Evolutionary conservation across 495 filamentous ascomycete species (phyloP).

Genomic region (Talaromyces liani): DNA sequence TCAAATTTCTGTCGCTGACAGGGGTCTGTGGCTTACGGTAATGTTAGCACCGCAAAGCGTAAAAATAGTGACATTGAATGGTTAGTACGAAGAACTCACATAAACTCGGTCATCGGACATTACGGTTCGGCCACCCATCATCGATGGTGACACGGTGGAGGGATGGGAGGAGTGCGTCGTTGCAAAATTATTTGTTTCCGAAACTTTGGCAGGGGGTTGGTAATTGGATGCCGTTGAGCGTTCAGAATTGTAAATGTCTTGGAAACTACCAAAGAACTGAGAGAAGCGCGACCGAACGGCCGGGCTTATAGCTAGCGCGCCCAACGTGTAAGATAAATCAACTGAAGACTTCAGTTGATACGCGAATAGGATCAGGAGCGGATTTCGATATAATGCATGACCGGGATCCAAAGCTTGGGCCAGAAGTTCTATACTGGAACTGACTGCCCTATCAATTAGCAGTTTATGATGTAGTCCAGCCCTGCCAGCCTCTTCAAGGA

Average conservation of each 20-base stretch:
- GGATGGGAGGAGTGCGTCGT: not conserved
- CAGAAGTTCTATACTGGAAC: slow-evolving; percentile 12
- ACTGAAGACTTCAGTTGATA: slow-evolving; percentile 9
- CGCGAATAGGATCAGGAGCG: slow-evolving; percentile 16
- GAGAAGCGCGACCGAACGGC: slow-evolving; percentile 2
- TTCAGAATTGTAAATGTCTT: not conserved
- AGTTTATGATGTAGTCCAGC: slow-evolving; percentile 2
- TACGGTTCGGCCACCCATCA: not conserved
- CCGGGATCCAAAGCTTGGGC: slow-evolving; percentile 14
- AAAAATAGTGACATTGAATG: not conserved
- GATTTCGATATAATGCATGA: slow-evolving; percentile 9
- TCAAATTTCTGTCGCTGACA: not conserved
- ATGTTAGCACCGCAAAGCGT: not conserved
- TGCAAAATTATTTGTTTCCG: not conserved
- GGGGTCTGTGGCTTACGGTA: slow-evolving; percentile 4
- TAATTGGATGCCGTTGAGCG: not conserved
- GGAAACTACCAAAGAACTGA: not conserved
- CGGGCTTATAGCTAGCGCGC: not conserved
- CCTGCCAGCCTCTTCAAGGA: slow-evolving; percentile 10
- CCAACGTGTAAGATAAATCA: not conserved
- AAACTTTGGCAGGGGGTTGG: not conserved
- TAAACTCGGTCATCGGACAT: not conserved
- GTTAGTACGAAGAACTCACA: not conserved
- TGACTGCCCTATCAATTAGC: slow-evolving; percentile 5
- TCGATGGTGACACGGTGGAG: not conserved